A percentile compares a stretch with the other conserved stretches of the same genome.
Evolutionary conservation across 495 filamentous ascomycete species (phyloP).

Genomic region (Penicillium bovifimosum): DNA sequence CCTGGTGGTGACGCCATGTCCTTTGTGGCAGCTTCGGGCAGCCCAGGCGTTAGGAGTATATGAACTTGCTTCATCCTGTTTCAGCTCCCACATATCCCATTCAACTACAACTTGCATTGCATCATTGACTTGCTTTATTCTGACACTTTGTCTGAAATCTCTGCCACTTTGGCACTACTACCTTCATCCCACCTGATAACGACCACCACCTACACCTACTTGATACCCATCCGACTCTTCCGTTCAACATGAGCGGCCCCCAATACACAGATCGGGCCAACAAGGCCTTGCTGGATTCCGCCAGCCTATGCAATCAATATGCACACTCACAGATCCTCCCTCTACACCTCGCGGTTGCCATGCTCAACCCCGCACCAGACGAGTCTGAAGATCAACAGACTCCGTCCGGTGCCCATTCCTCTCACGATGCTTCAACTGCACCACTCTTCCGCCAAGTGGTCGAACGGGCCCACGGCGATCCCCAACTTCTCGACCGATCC

Average conservation of each 20-base stretch:
- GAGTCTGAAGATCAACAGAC: conserved; percentile 68
- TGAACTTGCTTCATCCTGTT: conserved; percentile 14
- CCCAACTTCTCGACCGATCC: conserved; percentile 77
- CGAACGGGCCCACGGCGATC: conserved; percentile 87
- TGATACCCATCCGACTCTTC: conserved; percentile 5
- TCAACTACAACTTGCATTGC: not conserved
- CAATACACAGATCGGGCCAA: conserved; percentile 90
- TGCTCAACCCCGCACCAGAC: conserved; percentile 79
- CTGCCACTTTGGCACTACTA: not conserved
- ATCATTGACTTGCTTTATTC: not conserved
- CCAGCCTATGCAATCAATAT: conserved; percentile 76
- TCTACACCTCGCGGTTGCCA: conserved; percentile 79
- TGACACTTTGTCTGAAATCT: too few species aligned
- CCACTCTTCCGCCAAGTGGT: conserved; percentile 91
- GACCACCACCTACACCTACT: conserved; percentile 3
- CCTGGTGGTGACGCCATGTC: conserved; percentile 30
- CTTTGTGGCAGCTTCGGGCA: conserved; percentile 17
- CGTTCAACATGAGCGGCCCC: conserved; percentile 39
- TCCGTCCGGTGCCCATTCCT: conserved; percentile 46
- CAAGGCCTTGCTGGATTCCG: conserved; percentile 80
- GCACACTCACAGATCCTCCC: conserved; percentile 85
- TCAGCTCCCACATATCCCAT: not conserved
- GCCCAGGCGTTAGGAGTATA: conserved; percentile 21
- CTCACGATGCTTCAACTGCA: conserved; percentile 49
- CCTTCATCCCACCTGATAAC: not conserved